Base-by-base conservation (phyloP, 495 filamentous ascomycete genomes). In the Penicillium paxilli region DNA sequence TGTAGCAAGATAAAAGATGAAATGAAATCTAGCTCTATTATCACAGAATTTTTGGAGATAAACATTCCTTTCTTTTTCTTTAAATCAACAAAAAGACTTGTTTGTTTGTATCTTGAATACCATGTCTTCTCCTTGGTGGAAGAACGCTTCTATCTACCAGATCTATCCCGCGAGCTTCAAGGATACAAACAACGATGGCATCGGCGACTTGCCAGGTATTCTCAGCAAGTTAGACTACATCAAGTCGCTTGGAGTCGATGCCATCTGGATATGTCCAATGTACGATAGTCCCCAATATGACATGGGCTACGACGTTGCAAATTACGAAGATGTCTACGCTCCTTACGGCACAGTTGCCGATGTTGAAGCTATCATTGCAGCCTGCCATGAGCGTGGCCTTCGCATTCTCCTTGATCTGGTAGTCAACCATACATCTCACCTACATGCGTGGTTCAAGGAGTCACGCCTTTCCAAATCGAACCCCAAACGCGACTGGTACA, bases 171-270 rank as follows among this genome's bases (percentile, higher is more conserved):
- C 71, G 19, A 68, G 63, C 24, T 77, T 69, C 62, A 63, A 72
- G 47, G 71, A 75, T 47, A 68, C 66, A 38, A 75, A 74, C 21
- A 62, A 61, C 37, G 72, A 75, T 64, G 72, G 72, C 9, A 68
- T 69, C 25, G 86, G 86, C 5, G 85, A 87, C 58, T 70, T 88
- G 20, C 78, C 69, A 5, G 86, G 85, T 11, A 80, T 87, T 35
- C 76, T 80, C 26, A 71, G 73, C 19, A 76, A 81, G 49, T 64
- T 88, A 16, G 79, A 83, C 60, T 86, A 88, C 55, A 74, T 88
- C 51, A 58, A 79, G 47, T 54, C 54, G 3, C 59, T 75, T 6
- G 73, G 73, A 1, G 69, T 72, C 3, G 72, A 75, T 48, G 66
- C 64, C 8, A 58, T 76, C 49, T 76, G 73, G 73, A 25, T 76